A percentile compares a stretch with the other conserved stretches of the same genome.
These are phyloP conservation scores for Ophiostoma populinum DNA, from an alignment of 2,329 filamentous ascomycete genomes.

Conservation along the genomic window DNA sequence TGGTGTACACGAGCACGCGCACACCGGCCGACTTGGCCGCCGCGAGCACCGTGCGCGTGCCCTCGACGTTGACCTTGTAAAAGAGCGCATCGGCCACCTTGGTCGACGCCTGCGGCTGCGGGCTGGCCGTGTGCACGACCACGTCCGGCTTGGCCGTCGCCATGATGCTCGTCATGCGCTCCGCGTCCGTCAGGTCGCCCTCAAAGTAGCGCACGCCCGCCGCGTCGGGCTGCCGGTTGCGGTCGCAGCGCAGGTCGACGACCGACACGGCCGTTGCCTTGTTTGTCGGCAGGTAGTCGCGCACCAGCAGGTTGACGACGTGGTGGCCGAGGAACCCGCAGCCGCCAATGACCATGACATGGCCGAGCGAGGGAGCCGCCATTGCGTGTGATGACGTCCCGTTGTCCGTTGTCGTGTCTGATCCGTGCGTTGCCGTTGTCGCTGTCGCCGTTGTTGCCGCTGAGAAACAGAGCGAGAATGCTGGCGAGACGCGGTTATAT, in stretches of 20 bases:
- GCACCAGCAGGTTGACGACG: slow-evolving; percentile 56
- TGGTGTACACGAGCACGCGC: slow-evolving; percentile 78
- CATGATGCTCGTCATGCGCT: slow-evolving; percentile 45
- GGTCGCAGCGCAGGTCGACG: slow-evolving; percentile 52
- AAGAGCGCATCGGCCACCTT: slow-evolving; percentile 44
- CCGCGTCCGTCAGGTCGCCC: slow-evolving; percentile 57
- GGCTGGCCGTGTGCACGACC: slow-evolving; percentile 81
- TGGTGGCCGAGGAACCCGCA: slow-evolving; percentile 76
- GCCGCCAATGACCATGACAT: slow-evolving; percentile 63
- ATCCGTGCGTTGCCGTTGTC: too few species aligned
- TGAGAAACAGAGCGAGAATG: too few species aligned
- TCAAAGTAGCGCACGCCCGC: slow-evolving; percentile 50
- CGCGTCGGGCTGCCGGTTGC: slow-evolving; percentile 44
- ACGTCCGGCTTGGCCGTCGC: slow-evolving; percentile 53
- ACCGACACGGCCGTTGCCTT: slow-evolving; percentile 41
- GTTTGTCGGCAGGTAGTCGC: slow-evolving; percentile 28
- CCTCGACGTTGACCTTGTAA: slow-evolving; percentile 73
- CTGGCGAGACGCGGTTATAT: too few species aligned
- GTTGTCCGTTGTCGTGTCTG: too few species aligned
- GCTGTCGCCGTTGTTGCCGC: too few species aligned
- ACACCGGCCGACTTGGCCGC: slow-evolving; percentile 55
- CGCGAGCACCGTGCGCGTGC: slow-evolving; percentile 61
- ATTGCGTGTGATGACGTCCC: too few species aligned
- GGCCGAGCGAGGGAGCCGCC: slow-evolving; percentile 35
- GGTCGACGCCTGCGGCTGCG: slow-evolving; percentile 36